Evolutionary conservation across 345 rosid species (phyloP).

Genomic region (Arabidopsis arenosa): DNA sequence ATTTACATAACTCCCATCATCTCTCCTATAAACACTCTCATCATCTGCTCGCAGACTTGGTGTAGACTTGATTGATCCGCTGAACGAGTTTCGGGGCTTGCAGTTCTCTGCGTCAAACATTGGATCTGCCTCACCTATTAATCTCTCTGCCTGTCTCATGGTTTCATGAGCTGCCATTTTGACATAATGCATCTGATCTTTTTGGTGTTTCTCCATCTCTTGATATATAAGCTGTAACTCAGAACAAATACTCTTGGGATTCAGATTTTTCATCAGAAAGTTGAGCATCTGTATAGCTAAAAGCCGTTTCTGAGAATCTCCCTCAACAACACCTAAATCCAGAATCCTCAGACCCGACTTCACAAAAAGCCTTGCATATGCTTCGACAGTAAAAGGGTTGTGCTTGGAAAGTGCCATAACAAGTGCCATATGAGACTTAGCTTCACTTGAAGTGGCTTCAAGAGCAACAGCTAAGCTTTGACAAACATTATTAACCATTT

Average conservation of each 20-base stretch:
- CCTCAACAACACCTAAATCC: conserved; percentile 63
- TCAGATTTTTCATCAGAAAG: conserved; percentile 87
- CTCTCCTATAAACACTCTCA: conserved; percentile 56
- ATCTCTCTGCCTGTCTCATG: conserved; percentile 73
- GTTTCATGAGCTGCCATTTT: conserved; percentile 91
- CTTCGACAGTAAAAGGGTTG: conserved; percentile 80
- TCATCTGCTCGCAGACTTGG: conserved; percentile 60
- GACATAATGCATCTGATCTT: conserved; percentile 83
- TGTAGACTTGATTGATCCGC: conserved; percentile 55
- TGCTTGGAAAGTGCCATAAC: conserved; percentile 90
- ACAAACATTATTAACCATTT: conserved; percentile 85
- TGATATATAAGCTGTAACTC: conserved; percentile 66
- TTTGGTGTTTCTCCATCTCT: conserved; percentile 84
- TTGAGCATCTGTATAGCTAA: conserved; percentile 93
- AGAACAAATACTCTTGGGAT: conserved; percentile 77
- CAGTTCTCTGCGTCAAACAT: conserved; percentile 51
- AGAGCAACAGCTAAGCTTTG: conserved; percentile 89
- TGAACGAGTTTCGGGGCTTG: conserved; percentile 11
- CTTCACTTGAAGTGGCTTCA: conserved; percentile 82
- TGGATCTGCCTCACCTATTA: conserved; percentile 54
- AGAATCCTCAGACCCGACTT: conserved; percentile 76
- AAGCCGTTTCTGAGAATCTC: conserved; percentile 76
- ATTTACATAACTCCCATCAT: conserved; percentile 55
- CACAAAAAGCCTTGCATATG: conserved; percentile 83
- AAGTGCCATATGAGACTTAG: conserved; percentile 74